These are phyloP conservation scores for Cudoniella acicularis DNA, from an alignment of 495 filamentous ascomycete species.

Conservation along the genomic window DNA sequence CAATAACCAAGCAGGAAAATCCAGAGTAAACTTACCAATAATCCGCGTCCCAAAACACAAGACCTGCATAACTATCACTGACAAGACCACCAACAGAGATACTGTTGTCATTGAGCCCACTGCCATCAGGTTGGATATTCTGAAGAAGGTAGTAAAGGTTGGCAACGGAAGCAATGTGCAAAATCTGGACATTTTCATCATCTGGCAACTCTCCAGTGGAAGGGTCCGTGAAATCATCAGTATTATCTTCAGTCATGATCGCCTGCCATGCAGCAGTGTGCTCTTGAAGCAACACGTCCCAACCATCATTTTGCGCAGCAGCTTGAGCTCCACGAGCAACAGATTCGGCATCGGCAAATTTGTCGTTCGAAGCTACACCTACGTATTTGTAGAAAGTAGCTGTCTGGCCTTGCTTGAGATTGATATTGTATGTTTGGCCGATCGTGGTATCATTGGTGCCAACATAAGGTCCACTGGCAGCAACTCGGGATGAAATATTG, in stretches of 20 bases:
- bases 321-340: conserved; percentile 40
- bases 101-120: conserved; percentile 47
- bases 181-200: conserved; percentile 54
- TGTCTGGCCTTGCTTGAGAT: conserved; percentile 33
- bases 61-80: conserved; percentile 52
- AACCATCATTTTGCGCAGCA: conserved; percentile 37
- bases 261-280: conserved; percentile 44
- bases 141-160: conserved; percentile 69
- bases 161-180: conserved; percentile 61
- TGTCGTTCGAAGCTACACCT: conserved; percentile 50
- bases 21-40: conserved; percentile 8
- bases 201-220: conserved; percentile 55
- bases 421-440: conserved; percentile 44
- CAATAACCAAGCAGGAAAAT: not conserved
- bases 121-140: conserved; percentile 47
- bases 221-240: conserved; percentile 58
- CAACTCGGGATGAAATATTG: conserved; percentile 30
- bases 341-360: conserved; percentile 37
- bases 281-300: conserved; percentile 33
- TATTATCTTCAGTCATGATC: conserved; percentile 48
- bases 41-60: conserved; percentile 57
- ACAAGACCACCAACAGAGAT: conserved; percentile 52
- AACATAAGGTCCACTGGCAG: conserved; percentile 32
- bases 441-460: conserved; percentile 44
- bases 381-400: conserved; percentile 47